Conservation (phyloP, 208 protist species). For the Leishmania aethiopica region DNA sequence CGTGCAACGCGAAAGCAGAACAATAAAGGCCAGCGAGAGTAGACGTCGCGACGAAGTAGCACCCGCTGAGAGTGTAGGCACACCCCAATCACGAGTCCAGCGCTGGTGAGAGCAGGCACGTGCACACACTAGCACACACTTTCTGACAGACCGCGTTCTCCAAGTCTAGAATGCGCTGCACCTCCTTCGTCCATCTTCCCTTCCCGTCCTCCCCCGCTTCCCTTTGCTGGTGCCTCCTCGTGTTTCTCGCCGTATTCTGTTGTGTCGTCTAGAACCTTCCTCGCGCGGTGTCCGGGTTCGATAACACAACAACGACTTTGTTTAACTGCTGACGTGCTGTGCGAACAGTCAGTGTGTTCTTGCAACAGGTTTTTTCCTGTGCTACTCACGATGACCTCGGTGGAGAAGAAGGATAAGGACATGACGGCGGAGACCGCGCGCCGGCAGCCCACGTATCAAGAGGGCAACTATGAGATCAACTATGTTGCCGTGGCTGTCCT, state of each 20-base stretch:
- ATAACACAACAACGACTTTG: background rate
- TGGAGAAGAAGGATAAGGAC: conserved; percentile 23
- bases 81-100: background rate
- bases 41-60: background rate
- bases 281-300: background rate
- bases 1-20: background rate
- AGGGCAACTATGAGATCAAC: conserved; percentile 81
- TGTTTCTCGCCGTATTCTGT: background rate
- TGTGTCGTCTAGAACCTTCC: background rate
- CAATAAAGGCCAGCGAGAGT: background rate
- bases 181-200: background rate
- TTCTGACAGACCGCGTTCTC: background rate
- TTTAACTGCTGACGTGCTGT: background rate
- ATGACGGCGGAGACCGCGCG: conserved; percentile 39
- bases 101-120: background rate
- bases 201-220: background rate
- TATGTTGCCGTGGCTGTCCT: conserved; percentile 75
- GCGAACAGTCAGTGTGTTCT: background rate
- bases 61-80: background rate
- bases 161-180: background rate
- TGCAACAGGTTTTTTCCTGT: background rate
- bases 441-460: conserved; percentile 57
- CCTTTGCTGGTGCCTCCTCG: background rate
- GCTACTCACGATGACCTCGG: conserved; percentile 16
- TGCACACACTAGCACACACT: background rate